Conservation (phyloP, 345 rosid genomes). For the Heritiera littoralis region DNA sequence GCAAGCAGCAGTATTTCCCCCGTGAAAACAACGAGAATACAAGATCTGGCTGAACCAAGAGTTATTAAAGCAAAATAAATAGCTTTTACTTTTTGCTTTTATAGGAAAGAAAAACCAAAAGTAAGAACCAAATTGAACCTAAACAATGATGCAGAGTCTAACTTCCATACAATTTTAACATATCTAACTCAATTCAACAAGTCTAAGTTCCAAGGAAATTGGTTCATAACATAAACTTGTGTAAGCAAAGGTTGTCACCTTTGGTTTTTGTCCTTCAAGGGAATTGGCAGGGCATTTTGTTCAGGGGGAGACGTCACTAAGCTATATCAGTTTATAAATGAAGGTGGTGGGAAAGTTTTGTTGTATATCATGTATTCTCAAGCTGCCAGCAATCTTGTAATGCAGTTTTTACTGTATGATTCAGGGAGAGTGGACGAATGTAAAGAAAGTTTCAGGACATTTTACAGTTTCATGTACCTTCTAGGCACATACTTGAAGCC, state of each 20-base stretch:
- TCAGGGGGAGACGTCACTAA: constrained; percentile 30
- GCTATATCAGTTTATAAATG: constrained; percentile 17
- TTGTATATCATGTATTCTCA: background rate
- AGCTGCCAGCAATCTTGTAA: background rate
- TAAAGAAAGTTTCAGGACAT: constrained; percentile 40
- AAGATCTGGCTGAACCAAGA: too few species aligned
- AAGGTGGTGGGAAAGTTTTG: constrained; percentile 16
- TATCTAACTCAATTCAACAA: too few species aligned
- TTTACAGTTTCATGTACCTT: constrained; percentile 42
- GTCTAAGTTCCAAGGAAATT: too few species aligned
- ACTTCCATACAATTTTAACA: too few species aligned
- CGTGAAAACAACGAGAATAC: too few species aligned
- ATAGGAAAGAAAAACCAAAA: too few species aligned
- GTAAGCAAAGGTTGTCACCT: background rate
- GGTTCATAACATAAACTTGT: too few species aligned
- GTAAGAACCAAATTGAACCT: too few species aligned
- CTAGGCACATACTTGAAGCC: constrained; percentile 51
- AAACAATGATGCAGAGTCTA: too few species aligned
- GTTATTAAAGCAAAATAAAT: too few species aligned
- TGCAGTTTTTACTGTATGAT: background rate
- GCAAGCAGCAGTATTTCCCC: too few species aligned
- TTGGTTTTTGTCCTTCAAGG: background rate
- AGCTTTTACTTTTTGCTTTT: too few species aligned
- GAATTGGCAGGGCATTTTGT: constrained; percentile 35
- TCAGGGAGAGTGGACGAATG: constrained; percentile 47